Percentiles rank a stretch among this genome's conserved stretches.
Evolutionary conservation across 441 rosid species (phyloP).

Genomic region (Theobroma grandiflorum): DNA sequence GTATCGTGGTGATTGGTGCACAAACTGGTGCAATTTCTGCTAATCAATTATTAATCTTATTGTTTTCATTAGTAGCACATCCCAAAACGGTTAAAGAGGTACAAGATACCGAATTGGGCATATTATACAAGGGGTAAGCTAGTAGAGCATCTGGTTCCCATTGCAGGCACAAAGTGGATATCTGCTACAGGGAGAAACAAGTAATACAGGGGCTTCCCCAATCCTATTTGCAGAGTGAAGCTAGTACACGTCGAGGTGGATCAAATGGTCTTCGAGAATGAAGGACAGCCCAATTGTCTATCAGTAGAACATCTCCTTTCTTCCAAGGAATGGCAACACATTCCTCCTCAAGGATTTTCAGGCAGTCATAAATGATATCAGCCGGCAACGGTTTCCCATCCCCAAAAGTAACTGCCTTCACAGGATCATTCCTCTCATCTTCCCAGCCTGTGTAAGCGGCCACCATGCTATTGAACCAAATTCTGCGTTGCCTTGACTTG

Average conservation of each 20-base stretch:
- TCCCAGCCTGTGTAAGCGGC: constrained; percentile 92
- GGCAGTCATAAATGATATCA: constrained; percentile 64
- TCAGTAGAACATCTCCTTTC: constrained; percentile 78
- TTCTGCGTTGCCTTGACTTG: constrained; percentile 66
- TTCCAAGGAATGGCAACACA: constrained; percentile 81
- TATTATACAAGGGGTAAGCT: neutral
- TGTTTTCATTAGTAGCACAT: neutral
- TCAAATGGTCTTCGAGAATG: constrained; percentile 75
- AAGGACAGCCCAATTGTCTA: constrained; percentile 89
- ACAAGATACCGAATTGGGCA: neutral
- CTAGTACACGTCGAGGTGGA: constrained; percentile 80
- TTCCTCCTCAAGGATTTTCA: constrained; percentile 78
- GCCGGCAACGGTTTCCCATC: constrained; percentile 70
- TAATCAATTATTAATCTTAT: neutral
- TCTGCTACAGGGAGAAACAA: neutral
- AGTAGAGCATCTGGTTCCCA: neutral
- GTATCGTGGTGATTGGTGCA: neutral
- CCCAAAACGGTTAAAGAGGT: neutral
- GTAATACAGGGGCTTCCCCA: neutral
- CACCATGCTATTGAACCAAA: constrained; percentile 96
- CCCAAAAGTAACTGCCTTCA: constrained; percentile 79
- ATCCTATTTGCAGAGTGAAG: constrained; percentile 58
- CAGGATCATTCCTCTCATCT: constrained; percentile 75
- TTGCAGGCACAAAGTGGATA: neutral
- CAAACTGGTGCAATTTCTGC: neutral